Base-by-base conservation (phyloP, 805 yeast species). In the Schwanniomyces polymorphus region DNA sequence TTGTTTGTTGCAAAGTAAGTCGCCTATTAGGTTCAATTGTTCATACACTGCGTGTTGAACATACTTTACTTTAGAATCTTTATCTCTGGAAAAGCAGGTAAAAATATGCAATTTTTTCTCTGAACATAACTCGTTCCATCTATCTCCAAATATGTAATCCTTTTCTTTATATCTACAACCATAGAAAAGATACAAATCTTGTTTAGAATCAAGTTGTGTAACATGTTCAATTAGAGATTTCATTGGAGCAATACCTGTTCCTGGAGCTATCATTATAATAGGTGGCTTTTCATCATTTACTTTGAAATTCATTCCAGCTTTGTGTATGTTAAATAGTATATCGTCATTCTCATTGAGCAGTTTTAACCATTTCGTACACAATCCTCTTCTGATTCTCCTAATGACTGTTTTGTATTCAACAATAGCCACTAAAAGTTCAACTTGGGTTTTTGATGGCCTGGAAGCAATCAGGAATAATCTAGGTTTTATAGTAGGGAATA, bases 231-330 rank as follows among this genome's bases (percentile, higher is more conserved):
- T 75, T 35, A 91, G 58, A 1, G 88, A 78, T 57, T 89, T 80
- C 78, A 92, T 82, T 2, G 99, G 99, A 0, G 99, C 99, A 9
- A 94, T 74, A 2, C 99, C 99, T 0, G 98, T 95, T 3, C 99
- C 99, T 0, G 99, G 96, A 1, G 92, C 86, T 4, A 92, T 76
- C 79, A 92, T 72, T 3, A 94, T 67, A 23, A 87, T 67, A 0
- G 96, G 62, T 38, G 65, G 61, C 33, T 41, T 8, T 11, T 35
- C 50, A 2, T 34, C 39, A 6, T 56, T 48, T 7, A 48, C 38
- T 11, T 43, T 43, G 11, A 78, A 67, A 35, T 64, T 65, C 38
- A 82, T 52, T 11, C 71, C 63, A 51, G 84, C 79, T 27, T 66
- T 62, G 46, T 78, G 76, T 7, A 85, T 51, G 23, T 80, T 76